Evolutionary conservation across 176 grass and related monocot species (phyloP), one percentile per base, ranked within the genome.

Genomic region (Melocanna baccifera): DNA sequence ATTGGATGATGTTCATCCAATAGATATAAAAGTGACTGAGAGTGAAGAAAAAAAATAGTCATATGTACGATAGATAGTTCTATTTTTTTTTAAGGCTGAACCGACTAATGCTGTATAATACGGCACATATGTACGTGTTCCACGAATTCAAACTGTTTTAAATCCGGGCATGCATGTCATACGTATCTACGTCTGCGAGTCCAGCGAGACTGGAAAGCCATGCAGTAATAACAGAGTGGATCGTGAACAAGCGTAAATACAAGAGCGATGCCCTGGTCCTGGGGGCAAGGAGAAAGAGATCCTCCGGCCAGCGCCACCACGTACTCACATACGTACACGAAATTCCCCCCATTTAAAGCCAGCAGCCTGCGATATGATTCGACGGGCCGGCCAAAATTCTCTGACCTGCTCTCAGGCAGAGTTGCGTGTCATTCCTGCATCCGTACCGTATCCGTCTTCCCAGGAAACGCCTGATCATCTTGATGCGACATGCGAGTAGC

Each of bases 191-290:
- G 28, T 61, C 53, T 37, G 18, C 5, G 23, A 11, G 40, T 39
- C 45, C 43, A 45, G 34, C 5, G 6, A 14, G 19, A 48, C 46
- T 6, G 4, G 32, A 20, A 30, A 64, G 66, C 75, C 25, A 45
- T 23, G 18, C 0, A 18, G 14, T 45, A 51, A 62, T 36, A 36
- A 36, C 34, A 5, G 1, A 0, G 4, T 13, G 13, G 42, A 67
- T 23, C 11, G 23, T 5, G 12, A 12, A 52, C 29, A 46, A 10
- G 65, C 62, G 56, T 56, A 78, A 11, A 43, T 9, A 72, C 18
- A 3, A 28, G 45, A 37, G 74, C 25, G 48, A 67, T 58, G 85
- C 85, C 85, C 77, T 57, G 69, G 58, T 75, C 69, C 18, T 10
- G 8, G 26, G 69, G 85, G 85, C 69, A 41, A 9, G 2, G 56